These are phyloP conservation scores for Vitis hybrid DNA, from an alignment of 177 flowering plant genomes.

Conservation along the genomic window DNA sequence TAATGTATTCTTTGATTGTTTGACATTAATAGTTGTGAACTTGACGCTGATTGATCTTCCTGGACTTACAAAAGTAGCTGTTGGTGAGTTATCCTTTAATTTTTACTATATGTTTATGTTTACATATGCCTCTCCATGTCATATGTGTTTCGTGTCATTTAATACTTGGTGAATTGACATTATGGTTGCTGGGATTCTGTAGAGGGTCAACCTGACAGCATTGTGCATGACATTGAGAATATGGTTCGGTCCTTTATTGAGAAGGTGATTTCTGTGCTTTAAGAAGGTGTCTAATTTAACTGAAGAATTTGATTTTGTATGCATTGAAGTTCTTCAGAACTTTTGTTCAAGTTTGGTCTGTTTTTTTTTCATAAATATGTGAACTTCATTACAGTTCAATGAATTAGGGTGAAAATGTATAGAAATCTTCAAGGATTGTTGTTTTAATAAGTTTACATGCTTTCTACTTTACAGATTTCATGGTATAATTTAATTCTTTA, in stretches of 20 bases:
- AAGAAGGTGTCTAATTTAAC: background rate
- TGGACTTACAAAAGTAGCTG: conserved; percentile 88
- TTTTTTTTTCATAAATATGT: too few relatives aligned
- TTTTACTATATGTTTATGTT: background rate
- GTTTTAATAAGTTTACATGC: background rate
- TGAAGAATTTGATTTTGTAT: background rate
- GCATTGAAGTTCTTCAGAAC: background rate
- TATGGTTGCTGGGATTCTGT: conserved; percentile 2
- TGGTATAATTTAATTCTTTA: background rate
- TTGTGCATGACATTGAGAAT: conserved; percentile 63
- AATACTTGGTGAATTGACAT: background rate
- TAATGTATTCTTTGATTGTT: background rate
- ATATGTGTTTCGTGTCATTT: background rate
- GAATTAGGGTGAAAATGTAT: background rate
- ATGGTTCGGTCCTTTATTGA: conserved; percentile 67
- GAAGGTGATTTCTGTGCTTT: conserved; percentile 39
- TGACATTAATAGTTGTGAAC: conserved; percentile 62
- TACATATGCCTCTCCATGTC: background rate
- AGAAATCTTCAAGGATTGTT: background rate
- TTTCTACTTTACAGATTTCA: background rate
- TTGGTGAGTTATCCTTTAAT: conserved; percentile 46
- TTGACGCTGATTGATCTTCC: conserved; percentile 85
- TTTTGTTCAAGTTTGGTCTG: background rate
- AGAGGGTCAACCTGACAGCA: conserved; percentile 72
- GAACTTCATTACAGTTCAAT: background rate